phyloP scores from a whole-genome alignment of 2,329 filamentous ascomycete genomes.

The Neodidymelliopsis sp. region DNA sequence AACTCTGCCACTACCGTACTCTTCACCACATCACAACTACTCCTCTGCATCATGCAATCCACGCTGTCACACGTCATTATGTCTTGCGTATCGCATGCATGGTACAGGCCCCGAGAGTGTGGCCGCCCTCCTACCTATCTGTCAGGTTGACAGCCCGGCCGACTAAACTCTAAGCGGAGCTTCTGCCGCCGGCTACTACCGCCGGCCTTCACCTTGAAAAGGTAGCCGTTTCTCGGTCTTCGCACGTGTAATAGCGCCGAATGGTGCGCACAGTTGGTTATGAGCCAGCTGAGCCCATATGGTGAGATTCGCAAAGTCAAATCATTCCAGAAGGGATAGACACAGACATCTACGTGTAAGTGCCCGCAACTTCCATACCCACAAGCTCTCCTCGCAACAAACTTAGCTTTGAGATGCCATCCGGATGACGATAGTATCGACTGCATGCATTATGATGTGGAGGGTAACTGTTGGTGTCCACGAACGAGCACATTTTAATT shows the following conservation, averaged over 20 bases:
- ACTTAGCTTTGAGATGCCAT: background rate
- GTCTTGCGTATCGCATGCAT: background rate
- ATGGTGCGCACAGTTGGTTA: background rate
- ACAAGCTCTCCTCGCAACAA: too few relatives aligned
- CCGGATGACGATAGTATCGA: background rate
- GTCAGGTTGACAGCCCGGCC: background rate
- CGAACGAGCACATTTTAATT: background rate
- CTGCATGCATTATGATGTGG: background rate
- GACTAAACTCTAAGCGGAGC: background rate
- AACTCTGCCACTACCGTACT: too few relatives aligned
- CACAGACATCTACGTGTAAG: background rate
- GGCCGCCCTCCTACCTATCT: background rate
- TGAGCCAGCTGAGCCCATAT: background rate
- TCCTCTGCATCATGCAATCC: background rate
- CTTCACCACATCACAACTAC: background rate
- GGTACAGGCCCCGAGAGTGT: background rate
- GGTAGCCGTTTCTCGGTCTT: slow-evolving; percentile 1
- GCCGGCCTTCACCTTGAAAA: background rate
- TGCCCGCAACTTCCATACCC: too few relatives aligned
- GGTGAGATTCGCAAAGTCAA: background rate
- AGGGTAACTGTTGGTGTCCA: background rate
- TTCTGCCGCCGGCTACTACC: background rate
- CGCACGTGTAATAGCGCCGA: slow-evolving; percentile 1
- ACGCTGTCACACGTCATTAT: background rate
- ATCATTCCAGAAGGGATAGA: background rate